phyloP scores from a whole-genome alignment of 2,329 filamentous ascomycete genomes.

The Chalara sp. region DNA sequence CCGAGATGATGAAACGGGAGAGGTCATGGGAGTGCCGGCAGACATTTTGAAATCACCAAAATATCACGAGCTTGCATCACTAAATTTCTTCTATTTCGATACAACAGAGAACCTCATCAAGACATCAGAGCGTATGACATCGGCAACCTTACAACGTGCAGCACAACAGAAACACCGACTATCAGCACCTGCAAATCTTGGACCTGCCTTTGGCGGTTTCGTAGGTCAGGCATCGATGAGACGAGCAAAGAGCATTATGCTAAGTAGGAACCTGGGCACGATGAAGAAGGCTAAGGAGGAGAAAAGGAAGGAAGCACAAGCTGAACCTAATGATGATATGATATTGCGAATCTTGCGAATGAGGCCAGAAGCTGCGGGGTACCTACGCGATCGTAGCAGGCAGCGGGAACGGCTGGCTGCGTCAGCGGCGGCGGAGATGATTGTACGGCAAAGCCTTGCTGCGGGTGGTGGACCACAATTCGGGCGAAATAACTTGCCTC shows the following conservation, averaged over 20 bases:
- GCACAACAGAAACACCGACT: constrained; percentile 69
- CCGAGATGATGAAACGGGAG: constrained; percentile 73
- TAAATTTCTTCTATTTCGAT: constrained; percentile 99
- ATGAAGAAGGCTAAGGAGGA: constrained; percentile 96
- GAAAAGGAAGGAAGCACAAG: constrained; percentile 90
- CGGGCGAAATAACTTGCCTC: constrained; percentile 28
- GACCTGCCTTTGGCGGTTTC: constrained; percentile 47
- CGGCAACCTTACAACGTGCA: constrained; percentile 68
- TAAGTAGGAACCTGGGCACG: constrained; percentile 87
- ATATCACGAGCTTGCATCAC: constrained; percentile 91
- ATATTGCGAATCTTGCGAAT: constrained; percentile 91
- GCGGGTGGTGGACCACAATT: constrained; percentile 36
- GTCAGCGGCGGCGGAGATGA: constrained; percentile 83
- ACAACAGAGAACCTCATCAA: constrained; percentile 84
- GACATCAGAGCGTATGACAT: constrained; percentile 93
- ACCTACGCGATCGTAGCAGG: constrained; percentile 82
- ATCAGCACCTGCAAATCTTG: constrained; percentile 56
- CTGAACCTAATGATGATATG: constrained; percentile 97
- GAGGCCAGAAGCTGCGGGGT: constrained; percentile 81
- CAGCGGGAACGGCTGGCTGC: constrained; percentile 93
- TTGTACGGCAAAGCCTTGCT: constrained; percentile 85
- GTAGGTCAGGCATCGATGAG: constrained; percentile 64
- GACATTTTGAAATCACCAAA: constrained; percentile 95
- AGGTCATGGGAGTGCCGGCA: constrained; percentile 79
- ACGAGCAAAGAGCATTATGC: constrained; percentile 77